A percentile compares a stretch with the other conserved stretches of the same genome.
These are phyloP conservation scores for Epichloe glyceriae DNA, from an alignment of 2,329 filamentous ascomycete genomes.

Conservation along the genomic window DNA sequence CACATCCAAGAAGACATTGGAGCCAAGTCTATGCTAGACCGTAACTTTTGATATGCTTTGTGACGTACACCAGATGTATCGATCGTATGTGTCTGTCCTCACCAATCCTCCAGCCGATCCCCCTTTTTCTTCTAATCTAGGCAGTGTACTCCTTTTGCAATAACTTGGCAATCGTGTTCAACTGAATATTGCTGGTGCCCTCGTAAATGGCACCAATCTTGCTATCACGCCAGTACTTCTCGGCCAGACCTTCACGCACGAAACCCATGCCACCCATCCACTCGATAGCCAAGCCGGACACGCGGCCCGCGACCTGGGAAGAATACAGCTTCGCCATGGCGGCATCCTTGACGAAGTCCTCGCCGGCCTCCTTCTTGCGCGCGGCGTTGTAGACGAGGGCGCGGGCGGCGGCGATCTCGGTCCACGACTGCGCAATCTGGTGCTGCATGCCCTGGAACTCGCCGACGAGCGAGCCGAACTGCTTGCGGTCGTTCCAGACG, in stretches of 20 bases:
- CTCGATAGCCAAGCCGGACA: slow-evolving; percentile 78
- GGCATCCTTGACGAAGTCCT: slow-evolving; percentile 89
- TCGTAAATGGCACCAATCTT: slow-evolving; percentile 99
- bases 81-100: too few species aligned
- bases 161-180: slow-evolving; percentile 51
- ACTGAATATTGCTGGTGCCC: slow-evolving; percentile 69
- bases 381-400: slow-evolving; percentile 92
- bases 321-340: slow-evolving; percentile 97
- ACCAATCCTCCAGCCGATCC: too few species aligned
- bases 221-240: slow-evolving; percentile 96
- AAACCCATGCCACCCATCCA: slow-evolving; percentile 99
- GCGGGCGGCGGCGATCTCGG: slow-evolving; percentile 81
- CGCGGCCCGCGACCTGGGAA: slow-evolving; percentile 80
- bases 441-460: slow-evolving; percentile 99
- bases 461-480: slow-evolving; percentile 87
- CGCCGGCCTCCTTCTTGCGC: slow-evolving; percentile 93
- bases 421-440: slow-evolving; percentile 92
- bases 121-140: slow-evolving; percentile 9
- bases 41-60: too few species aligned
- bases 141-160: slow-evolving; percentile 48
- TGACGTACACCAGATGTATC: too few species aligned
- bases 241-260: slow-evolving; percentile 85
- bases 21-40: background rate
- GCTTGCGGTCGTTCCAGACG: slow-evolving; percentile 95
- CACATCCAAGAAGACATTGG: background rate